Evolutionary conservation across 441 rosid genomes (phyloP).

Genomic region (Gossypium lobatum): DNA sequence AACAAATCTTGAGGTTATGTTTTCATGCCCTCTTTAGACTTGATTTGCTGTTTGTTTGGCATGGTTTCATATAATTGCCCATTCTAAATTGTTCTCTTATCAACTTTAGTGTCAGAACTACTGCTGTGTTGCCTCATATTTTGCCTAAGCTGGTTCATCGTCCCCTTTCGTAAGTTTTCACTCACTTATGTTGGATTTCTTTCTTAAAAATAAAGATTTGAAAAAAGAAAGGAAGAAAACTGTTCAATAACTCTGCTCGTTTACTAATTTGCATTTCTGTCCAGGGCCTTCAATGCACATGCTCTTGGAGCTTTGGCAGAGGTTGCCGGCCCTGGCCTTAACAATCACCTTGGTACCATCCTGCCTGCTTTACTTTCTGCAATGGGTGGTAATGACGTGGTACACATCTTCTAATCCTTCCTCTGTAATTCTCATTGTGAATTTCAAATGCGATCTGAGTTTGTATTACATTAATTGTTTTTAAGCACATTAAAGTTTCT

Average conservation of each 20-base stretch:
- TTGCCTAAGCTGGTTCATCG: slow-evolving; percentile 91
- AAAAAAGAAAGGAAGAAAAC: background rate
- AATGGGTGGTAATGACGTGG: slow-evolving; percentile 80
- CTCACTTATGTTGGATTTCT: slow-evolving; percentile 12
- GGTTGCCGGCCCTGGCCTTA: slow-evolving; percentile 95
- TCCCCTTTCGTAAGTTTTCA: slow-evolving; percentile 85
- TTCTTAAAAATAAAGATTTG: background rate
- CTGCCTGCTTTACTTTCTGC: slow-evolving; percentile 95
- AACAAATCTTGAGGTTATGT: slow-evolving; percentile 86
- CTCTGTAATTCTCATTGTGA: background rate
- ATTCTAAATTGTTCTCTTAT: slow-evolving; percentile 18
- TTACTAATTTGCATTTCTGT: slow-evolving; percentile 24
- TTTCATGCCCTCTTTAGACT: background rate
- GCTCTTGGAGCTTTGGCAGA: slow-evolving; percentile 98
- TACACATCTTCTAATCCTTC: slow-evolving; percentile 15
- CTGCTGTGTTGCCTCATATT: slow-evolving; percentile 98
- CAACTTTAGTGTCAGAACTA: slow-evolving; percentile 80
- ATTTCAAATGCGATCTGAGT: background rate
- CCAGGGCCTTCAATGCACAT: slow-evolving; percentile 95
- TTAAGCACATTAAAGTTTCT: background rate
- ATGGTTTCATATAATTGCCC: slow-evolving; percentile 12
- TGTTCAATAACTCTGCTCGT: slow-evolving; percentile 7
- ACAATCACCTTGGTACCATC: slow-evolving; percentile 78
- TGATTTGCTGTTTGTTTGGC: slow-evolving; percentile 6
- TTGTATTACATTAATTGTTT: background rate